Conservation (phyloP, 305 asterid genomes). For the Ilex paraguariensis region DNA sequence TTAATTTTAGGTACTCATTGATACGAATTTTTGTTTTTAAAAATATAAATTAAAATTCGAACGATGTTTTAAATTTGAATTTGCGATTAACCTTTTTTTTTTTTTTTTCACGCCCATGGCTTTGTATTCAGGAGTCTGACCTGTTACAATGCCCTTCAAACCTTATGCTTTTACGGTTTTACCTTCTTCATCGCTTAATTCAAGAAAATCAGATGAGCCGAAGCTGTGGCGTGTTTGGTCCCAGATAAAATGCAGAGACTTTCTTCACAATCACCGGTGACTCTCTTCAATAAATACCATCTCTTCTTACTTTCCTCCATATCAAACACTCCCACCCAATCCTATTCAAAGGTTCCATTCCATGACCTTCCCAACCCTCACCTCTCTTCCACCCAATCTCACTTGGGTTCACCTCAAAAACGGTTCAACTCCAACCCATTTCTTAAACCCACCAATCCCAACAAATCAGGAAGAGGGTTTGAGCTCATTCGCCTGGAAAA, state of each 20-base stretch:
- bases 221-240: no score
- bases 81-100: no score
- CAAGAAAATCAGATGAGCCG: no score
- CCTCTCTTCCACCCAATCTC: slow-evolving; percentile 30
- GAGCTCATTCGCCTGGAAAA: slow-evolving; percentile 42
- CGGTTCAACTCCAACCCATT: slow-evolving; percentile 11
- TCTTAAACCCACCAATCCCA: slow-evolving; percentile 2
- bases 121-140: no score
- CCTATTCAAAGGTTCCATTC: slow-evolving; percentile 10
- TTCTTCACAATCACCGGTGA: not conserved
- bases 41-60: no score
- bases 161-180: no score
- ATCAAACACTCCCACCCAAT: not conserved
- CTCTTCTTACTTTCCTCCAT: not conserved
- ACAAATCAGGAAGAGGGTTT: slow-evolving; percentile 24
- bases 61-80: no score
- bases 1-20: no score
- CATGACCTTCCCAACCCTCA: slow-evolving; percentile 21
- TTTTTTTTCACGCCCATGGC: no score
- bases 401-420: slow-evolving; percentile 21
- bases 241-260: not conserved
- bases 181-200: no score
- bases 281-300: not conserved
- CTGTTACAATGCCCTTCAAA: no score
- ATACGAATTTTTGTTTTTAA: no score